Evolutionary conservation across 805 yeast genomes (phyloP).

Genomic region (Saccharomycopsis capsularis): DNA sequence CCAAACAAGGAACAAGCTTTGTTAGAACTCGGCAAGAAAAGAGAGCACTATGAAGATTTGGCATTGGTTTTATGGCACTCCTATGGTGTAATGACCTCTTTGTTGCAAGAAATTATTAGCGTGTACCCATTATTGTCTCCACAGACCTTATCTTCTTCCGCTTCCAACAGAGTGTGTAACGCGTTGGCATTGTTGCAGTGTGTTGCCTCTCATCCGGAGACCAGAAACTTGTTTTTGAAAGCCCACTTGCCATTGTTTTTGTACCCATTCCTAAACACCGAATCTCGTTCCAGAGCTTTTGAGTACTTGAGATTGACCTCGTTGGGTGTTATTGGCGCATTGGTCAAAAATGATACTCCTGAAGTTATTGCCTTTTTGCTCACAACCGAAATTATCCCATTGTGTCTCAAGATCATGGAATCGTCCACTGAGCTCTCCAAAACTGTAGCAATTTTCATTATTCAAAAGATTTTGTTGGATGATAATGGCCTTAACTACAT

Average conservation of each 20-base stretch:
- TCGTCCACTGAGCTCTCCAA: constrained; percentile 88
- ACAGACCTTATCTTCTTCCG: constrained; percentile 75
- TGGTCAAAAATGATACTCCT: constrained; percentile 92
- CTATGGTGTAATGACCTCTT: constrained; percentile 90
- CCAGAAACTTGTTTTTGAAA: constrained; percentile 73
- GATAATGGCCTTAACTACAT: constrained; percentile 87
- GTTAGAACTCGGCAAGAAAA: constrained; percentile 83
- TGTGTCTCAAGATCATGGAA: constrained; percentile 92
- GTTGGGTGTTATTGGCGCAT: constrained; percentile 93
- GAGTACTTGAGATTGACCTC: constrained; percentile 90
- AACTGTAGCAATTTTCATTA: constrained; percentile 94
- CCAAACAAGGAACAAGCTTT: constrained; percentile 90
- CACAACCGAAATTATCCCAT: constrained; percentile 94
- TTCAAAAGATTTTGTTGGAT: constrained; percentile 86
- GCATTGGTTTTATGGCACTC: constrained; percentile 94
- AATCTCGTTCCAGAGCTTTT: constrained; percentile 85
- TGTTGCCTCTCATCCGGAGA: constrained; percentile 91
- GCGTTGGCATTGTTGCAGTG: constrained; percentile 93
- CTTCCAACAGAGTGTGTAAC: constrained; percentile 89
- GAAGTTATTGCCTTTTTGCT: constrained; percentile 87
- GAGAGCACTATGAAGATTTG: constrained; percentile 91
- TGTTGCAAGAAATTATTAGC: constrained; percentile 80
- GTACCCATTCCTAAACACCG: constrained; percentile 90
- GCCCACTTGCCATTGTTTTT: constrained; percentile 90
- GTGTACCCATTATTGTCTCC: constrained; percentile 89